Evolutionary conservation across 176 grass and related monocot species (phyloP), one percentile per base, ranked within the genome.

Genomic region (Raddia distichophylla): DNA sequence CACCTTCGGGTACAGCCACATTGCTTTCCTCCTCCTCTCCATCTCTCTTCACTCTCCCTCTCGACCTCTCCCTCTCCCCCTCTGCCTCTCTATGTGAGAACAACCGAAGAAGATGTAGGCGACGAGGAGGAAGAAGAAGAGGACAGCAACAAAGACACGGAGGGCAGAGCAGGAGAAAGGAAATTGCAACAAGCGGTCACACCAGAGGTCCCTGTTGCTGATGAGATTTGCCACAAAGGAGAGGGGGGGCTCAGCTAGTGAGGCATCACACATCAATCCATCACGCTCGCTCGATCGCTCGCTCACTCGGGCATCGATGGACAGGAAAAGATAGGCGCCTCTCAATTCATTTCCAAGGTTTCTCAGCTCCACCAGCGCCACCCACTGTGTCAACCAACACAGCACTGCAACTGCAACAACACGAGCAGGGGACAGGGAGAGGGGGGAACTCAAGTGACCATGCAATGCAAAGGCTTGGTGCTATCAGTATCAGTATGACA

Each of bases 1-100:
- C 65, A 99, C 80, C 85, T 95, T 99, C 11, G 96, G 96, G 82
- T 99, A 95, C 46, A 95, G 18, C 96, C 96, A 99, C 90, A 93
- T 99, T 79, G 96, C 89, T 89, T 95, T 99, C 84, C 85, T 84
- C 83, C 86, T 87, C 84, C 80, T 86, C 76, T 83, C 88, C 85
- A 83, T 91, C 68, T 55, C 78, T 49, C 71, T 46, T 27, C 27
- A 27, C 27, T 27, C 27, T 77, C 64, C 13, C 18, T 51, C 60
- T 16, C n/a, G 17, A 52, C 11, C 40, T 46, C 74, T 46, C 32
- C 3, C 14, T 6, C 20, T 9, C 50, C 2, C 15, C 27, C 63
- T 2, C n/a, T 7, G 32, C 11, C 15, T 10, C 52, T 48, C 18
- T 22, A 13, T 9, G 56, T 35, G 27, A 73, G 46, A 50, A 3